Base-by-base conservation (phyloP, 345 rosid species). In the Nasturtium officinale region DNA sequence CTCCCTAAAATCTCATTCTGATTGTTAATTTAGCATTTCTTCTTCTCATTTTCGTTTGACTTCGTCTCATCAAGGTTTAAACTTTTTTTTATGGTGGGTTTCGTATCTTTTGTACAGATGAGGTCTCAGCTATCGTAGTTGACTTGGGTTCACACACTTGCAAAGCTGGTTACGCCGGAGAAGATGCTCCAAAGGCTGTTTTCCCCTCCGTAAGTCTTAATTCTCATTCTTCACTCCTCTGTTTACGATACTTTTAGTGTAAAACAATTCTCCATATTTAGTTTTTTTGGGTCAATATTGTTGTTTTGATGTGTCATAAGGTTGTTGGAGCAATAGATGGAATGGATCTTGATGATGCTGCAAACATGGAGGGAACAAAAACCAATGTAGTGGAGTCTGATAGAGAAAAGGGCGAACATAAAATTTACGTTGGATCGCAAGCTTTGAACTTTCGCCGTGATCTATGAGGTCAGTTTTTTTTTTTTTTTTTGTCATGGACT, bases 161-260 rank as follows among this genome's bases (percentile, higher is more conserved):
- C 83, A 96, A 96, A 74, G 98, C 98, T 52, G 98, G 99, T 69
- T 96, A 90, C 77, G 99, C 99, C 7, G 99, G 98, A 3, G 99
- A 96, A 85, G 98, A 96, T 84, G 95, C 96, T 76, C 98, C 98
- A 29, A 96, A 96, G 77, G 97, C 99, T 32, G 97, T 96, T 5
- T 96, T 96, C 58, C 97, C 99, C 71, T 92, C 99, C 15, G 97
- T 92, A 71, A 85, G 88, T 64, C n/a, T 38, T 46, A 65, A 21
- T 33, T 47, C 54, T 45, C 54, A 26, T 16, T 42, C 53, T 28
- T 62, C 25, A 45, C 38, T 43, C 37, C 1, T n/a, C 51, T 61
- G 15, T 61, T 25, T 43, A 17, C 42, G 5, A 45, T 20, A 13
- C 30, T 65, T 48, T 17, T 18, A 32, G 32, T 50, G 70, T 33